Evolutionary conservation across 768 basidiomycete genomes (phyloP).

Genomic region (Panus rudis): DNA sequence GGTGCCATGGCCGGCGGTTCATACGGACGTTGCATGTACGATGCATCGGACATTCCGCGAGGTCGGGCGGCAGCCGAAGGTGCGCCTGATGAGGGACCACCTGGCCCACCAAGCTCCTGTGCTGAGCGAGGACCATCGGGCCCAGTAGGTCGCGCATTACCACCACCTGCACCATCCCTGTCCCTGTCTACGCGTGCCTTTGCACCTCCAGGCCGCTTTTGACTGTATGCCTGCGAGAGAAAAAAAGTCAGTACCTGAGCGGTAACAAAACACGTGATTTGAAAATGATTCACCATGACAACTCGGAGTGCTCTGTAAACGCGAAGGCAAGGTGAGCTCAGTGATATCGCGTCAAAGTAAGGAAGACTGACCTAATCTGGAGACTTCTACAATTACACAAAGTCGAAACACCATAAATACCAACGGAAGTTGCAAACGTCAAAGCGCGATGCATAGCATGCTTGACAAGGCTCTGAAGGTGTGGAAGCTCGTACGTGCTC

Average conservation of each 20-base stretch:
- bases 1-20: conserved; percentile 17
- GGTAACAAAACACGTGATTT: conserved; percentile 3
- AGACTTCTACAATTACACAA: conserved; percentile 82
- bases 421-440: conserved; percentile 79
- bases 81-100: conserved; percentile 29
- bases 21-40: conserved; percentile 22
- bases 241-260: conserved; percentile 12
- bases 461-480: conserved; percentile 75
- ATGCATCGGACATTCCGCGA: conserved; percentile 72
- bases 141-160: conserved; percentile 11
- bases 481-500: conserved; percentile 71
- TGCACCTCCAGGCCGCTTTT: conserved; percentile 55
- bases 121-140: no score
- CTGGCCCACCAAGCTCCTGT: conserved; percentile 30
- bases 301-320: conserved; percentile 65
- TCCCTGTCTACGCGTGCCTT: conserved; percentile 45
- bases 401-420: conserved; percentile 93
- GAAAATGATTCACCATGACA: conserved; percentile 56
- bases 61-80: conserved; percentile 41
- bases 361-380: conserved; percentile 68
- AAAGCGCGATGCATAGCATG: conserved; percentile 91
- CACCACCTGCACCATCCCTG: conserved; percentile 13
- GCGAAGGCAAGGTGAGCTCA: not conserved
- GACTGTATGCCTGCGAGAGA: conserved; percentile 61
- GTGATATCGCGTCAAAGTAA: conserved; percentile 1